These are phyloP conservation scores for Ricinus communis DNA, from an alignment of 345 rosid genomes.

Conservation along the genomic window DNA sequence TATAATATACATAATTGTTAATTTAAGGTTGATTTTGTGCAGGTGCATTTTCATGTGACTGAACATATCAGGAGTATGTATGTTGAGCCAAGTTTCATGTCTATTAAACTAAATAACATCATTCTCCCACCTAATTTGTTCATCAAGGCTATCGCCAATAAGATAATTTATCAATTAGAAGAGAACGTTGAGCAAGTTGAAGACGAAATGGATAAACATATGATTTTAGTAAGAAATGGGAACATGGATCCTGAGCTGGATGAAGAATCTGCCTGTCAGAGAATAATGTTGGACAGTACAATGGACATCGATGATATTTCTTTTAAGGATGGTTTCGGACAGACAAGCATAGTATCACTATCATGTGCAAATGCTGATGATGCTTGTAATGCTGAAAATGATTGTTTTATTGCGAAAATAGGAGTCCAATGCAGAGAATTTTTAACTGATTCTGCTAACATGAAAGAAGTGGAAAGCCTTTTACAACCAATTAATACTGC, in stretches of 20 bases:
- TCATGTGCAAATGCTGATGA: constrained; percentile 19
- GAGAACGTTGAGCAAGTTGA: constrained; percentile 16
- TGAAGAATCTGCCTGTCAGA: constrained; percentile 20
- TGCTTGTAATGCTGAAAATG: constrained; percentile 6
- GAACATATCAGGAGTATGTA: constrained; percentile 25
- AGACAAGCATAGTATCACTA: constrained; percentile 2
- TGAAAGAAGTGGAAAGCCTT: constrained; percentile 20
- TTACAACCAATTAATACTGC: constrained; percentile 14
- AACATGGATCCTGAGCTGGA: constrained; percentile 24
- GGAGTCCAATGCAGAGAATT: constrained; percentile 17
- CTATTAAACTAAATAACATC: constrained; percentile 18
- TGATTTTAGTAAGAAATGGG: constrained; percentile 3
- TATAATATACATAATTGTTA: not conserved
- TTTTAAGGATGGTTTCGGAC: constrained; percentile 28
- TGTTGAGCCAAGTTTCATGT: constrained; percentile 9
- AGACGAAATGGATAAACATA: constrained; percentile 12
- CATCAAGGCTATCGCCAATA: constrained; percentile 29
- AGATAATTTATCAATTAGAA: constrained; percentile 15
- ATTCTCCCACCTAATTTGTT: constrained; percentile 27
- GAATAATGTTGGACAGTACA: constrained; percentile 19
- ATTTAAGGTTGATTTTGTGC: constrained; percentile 14
- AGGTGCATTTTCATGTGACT: constrained; percentile 33
- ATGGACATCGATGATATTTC: constrained; percentile 6
- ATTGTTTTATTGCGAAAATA: constrained; percentile 20
- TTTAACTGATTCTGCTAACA: constrained; percentile 22